Conservation (phyloP, 352 stramenopile genomes). For the Globisporangium middletonii region DNA sequence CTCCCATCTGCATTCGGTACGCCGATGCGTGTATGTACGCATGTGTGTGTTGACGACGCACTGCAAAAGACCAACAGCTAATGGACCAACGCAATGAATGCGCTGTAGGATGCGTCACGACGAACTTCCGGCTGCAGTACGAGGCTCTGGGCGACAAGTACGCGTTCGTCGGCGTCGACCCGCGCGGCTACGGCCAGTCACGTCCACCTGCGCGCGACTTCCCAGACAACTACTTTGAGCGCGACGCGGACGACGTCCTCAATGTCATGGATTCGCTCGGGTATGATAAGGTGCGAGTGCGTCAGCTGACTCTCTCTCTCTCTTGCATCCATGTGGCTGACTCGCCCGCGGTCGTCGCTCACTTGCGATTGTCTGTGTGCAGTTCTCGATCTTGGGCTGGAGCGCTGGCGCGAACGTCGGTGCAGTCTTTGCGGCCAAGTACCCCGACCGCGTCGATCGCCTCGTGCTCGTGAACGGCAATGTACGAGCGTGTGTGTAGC, state of each 20-base stretch:
- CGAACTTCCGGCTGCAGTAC: conserved; percentile 64
- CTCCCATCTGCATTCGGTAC: conserved; percentile 60
- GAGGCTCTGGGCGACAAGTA: conserved; percentile 40
- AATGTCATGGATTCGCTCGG: conserved; percentile 50
- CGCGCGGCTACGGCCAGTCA: conserved; percentile 46
- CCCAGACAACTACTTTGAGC: conserved; percentile 51
- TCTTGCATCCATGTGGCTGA: not conserved
- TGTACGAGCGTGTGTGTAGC: conserved; percentile 23
- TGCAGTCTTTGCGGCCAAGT: conserved; percentile 60
- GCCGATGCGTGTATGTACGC: not conserved
- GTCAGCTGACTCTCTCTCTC: not conserved
- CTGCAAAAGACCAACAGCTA: not conserved
- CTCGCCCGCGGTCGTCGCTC: not conserved
- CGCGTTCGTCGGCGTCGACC: conserved; percentile 61
- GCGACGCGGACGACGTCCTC: conserved; percentile 65
- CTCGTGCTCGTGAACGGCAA: conserved; percentile 80
- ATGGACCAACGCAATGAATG: not conserved
- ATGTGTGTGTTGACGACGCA: not conserved
- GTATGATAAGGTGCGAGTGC: conserved; percentile 36
- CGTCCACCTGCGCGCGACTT: conserved; percentile 41
- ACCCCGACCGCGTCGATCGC: conserved; percentile 58
- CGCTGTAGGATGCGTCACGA: conserved; percentile 27
- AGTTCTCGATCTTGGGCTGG: conserved; percentile 72
- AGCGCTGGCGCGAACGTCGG: conserved; percentile 71
- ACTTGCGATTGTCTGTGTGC: conserved; percentile 5